Percentiles rank a stretch among this genome's conserved stretches.
These are phyloP conservation scores for Cystoderma amianthinum DNA, from an alignment of 768 basidiomycete species.

Conservation along the genomic window DNA sequence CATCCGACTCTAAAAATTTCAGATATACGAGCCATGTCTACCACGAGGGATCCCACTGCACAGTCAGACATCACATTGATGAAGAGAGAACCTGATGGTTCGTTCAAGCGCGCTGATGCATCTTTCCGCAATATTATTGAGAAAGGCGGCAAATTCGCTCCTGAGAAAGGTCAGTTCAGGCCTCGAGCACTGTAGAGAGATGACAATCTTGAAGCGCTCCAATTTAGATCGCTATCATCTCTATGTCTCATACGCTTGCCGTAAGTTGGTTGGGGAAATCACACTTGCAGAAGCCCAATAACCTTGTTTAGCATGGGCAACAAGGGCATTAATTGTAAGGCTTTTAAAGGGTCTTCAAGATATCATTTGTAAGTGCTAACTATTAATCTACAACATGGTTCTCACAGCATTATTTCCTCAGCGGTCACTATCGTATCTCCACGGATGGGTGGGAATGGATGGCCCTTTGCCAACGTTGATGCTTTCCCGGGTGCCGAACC, in stretches of 20 bases:
- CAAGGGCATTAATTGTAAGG: slow-evolving; percentile 80
- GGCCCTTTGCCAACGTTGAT: slow-evolving; percentile 77
- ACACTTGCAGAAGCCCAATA: slow-evolving; percentile 4
- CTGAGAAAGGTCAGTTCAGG: slow-evolving; percentile 65
- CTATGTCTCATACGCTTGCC: slow-evolving; percentile 84
- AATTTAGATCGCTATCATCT: slow-evolving; percentile 80
- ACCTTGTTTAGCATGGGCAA: slow-evolving; percentile 74
- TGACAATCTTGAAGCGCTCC: background rate
- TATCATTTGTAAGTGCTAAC: slow-evolving; percentile 55
- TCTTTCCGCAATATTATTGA: slow-evolving; percentile 52
- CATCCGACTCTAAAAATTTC: slow-evolving; percentile 17
- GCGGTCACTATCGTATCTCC: slow-evolving; percentile 83
- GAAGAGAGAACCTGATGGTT: slow-evolving; percentile 51
- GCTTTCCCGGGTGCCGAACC: slow-evolving; percentile 64
- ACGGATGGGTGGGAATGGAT: slow-evolving; percentile 75
- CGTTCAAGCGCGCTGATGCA: slow-evolving; percentile 46
- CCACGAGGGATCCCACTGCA: slow-evolving; percentile 20
- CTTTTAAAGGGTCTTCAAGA: slow-evolving; percentile 90
- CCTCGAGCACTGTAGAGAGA: background rate
- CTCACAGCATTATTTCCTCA: slow-evolving; percentile 16
- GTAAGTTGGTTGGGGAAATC: slow-evolving; percentile 30
- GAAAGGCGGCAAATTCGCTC: slow-evolving; percentile 33
- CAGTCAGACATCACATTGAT: slow-evolving; percentile 50
- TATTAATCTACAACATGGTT: background rate
- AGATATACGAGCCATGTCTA: too few relatives aligned